phyloP scores from a whole-genome alignment of 2,329 filamentous ascomycete genomes.

The Pleomassaria siparia region DNA sequence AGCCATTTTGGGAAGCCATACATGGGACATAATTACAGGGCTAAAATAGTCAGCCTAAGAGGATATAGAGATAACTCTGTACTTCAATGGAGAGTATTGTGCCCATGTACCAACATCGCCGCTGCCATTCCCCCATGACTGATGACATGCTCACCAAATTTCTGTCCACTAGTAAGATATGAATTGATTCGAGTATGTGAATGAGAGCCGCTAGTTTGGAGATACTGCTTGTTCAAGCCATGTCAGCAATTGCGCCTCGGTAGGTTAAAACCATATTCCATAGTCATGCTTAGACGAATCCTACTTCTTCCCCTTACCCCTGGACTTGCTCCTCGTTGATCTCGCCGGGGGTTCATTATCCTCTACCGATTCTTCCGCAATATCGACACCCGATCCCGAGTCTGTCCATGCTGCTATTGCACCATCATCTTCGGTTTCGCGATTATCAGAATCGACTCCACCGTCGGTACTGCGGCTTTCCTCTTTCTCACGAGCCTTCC shows the following conservation, averaged over 20 bases:
- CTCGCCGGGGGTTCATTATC: conserved; percentile 35
- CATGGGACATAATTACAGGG: too few relatives aligned
- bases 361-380: conserved; percentile 20
- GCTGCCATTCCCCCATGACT: not conserved
- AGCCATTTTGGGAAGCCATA: too few relatives aligned
- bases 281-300: not conserved
- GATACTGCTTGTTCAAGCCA: not conserved
- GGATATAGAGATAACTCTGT: too few relatives aligned
- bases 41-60: too few relatives aligned
- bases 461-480: conserved; percentile 9
- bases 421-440: conserved; percentile 28
- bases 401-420: conserved; percentile 14
- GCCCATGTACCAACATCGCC: not conserved
- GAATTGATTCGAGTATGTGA: not conserved
- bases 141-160: not conserved
- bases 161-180: not conserved
- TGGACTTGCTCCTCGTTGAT: conserved; percentile 47
- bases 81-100: not conserved
- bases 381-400: conserved; percentile 22
- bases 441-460: conserved; percentile 21
- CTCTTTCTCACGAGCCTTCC: conserved; percentile 43
- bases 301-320: conserved; percentile 43
- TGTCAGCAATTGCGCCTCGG: not conserved
- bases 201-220: not conserved
- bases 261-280: not conserved